Conservation (phyloP, 1,139 yeast species). For the Magnusiomyces ingens region DNA sequence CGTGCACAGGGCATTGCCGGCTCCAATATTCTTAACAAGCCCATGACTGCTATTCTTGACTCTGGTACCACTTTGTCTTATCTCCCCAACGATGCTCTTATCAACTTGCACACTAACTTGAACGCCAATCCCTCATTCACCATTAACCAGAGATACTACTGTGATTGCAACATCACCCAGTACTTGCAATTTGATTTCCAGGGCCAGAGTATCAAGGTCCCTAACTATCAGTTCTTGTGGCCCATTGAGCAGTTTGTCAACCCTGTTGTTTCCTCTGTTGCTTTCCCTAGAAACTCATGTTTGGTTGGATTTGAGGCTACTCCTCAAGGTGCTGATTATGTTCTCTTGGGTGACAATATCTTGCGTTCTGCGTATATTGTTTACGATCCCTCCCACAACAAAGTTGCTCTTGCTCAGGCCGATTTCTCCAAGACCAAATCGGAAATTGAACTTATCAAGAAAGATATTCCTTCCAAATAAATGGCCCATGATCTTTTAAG, state of each 20-base stretch:
- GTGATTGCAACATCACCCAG: slow-evolving; percentile 34
- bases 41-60: slow-evolving; percentile 49
- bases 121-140: slow-evolving; percentile 35
- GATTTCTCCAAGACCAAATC: slow-evolving; percentile 25
- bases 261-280: slow-evolving; percentile 27
- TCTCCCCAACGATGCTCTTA: slow-evolving; percentile 41
- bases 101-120: slow-evolving; percentile 26
- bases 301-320: slow-evolving; percentile 31
- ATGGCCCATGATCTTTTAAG: neutral
- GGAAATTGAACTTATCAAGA: slow-evolving; percentile 28
- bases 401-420: slow-evolving; percentile 49
- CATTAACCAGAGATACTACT: slow-evolving; percentile 33
- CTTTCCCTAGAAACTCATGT: slow-evolving; percentile 35
- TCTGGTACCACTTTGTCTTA: slow-evolving; percentile 62
- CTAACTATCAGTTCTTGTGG: slow-evolving; percentile 40
- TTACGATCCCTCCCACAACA: slow-evolving; percentile 46
- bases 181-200: slow-evolving; percentile 40
- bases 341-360: slow-evolving; percentile 45
- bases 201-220: slow-evolving; percentile 43
- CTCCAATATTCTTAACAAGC: slow-evolving; percentile 28
- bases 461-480: slow-evolving; percentile 20
- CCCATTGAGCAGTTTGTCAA: slow-evolving; percentile 32
- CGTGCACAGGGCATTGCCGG: slow-evolving; percentile 35
- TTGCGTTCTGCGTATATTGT: slow-evolving; percentile 50
- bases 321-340: slow-evolving; percentile 28